Percentiles rank a stretch among this genome's conserved stretches.
These are phyloP conservation scores for Lenzites betulinus DNA, from an alignment of 768 basidiomycete genomes.

Conservation along the genomic window DNA sequence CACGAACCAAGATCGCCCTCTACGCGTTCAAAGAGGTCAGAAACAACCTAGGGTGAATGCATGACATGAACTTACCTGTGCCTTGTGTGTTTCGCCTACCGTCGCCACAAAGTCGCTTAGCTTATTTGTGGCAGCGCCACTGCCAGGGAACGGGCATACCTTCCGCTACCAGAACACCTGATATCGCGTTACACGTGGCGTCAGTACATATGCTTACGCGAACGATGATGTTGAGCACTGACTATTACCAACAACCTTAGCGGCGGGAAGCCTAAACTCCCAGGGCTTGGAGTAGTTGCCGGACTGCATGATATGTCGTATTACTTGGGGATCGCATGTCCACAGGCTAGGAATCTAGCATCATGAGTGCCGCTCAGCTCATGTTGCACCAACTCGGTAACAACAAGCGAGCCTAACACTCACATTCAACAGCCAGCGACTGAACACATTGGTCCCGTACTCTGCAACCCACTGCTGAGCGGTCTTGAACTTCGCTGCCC, in stretches of 20 bases:
- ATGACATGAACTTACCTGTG: not conserved
- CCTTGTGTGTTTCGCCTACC: not conserved
- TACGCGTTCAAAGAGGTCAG: not conserved
- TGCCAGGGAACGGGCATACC: not conserved
- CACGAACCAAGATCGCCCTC: not conserved
- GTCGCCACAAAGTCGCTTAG: not conserved
- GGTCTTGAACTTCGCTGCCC: not conserved
- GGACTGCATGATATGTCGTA: slow-evolving; percentile 8
- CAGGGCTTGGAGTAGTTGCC: slow-evolving; percentile 8
- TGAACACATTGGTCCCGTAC: not conserved
- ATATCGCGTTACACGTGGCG: not conserved
- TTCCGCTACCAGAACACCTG: not conserved
- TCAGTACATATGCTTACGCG: not conserved
- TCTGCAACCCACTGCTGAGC: not conserved
- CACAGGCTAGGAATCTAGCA: slow-evolving; percentile 4
- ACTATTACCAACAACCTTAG: slow-evolving; percentile 8
- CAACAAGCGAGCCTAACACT: not conserved
- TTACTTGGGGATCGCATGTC: not conserved
- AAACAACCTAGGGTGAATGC: not conserved
- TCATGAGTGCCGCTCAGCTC: not conserved
- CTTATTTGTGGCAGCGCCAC: no score
- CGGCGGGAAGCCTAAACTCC: slow-evolving; percentile 5
- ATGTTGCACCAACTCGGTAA: no score
- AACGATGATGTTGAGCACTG: not conserved
- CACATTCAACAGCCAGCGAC: slow-evolving; percentile 8